These are phyloP conservation scores for Microbotryum lychnidis-dioicae DNA, from an alignment of 1,284 basidiomycete species.

Conservation along the genomic window DNA sequence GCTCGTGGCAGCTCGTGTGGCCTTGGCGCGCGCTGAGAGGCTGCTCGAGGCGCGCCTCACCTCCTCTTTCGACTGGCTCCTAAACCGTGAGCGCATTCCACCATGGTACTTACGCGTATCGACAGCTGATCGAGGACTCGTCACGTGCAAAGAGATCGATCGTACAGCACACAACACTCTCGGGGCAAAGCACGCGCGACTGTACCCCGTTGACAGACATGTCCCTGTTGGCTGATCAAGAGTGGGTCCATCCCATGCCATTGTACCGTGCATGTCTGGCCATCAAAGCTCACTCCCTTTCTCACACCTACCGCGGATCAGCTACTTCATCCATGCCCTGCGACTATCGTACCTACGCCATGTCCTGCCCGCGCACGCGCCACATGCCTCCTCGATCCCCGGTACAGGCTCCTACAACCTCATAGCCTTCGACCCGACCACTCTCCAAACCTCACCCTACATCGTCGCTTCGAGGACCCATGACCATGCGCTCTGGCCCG, in stretches of 20 bases:
- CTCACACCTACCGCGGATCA: constrained; percentile 37
- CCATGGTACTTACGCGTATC: background rate
- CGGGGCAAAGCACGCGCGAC: background rate
- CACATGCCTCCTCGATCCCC: constrained; percentile 40
- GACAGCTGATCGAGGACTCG: background rate
- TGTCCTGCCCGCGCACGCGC: constrained; percentile 67
- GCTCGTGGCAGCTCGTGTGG: too few species aligned
- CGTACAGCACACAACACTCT: background rate
- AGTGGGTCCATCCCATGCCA: constrained; percentile 4
- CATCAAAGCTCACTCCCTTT: too few species aligned
- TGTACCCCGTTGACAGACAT: background rate
- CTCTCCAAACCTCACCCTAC: constrained; percentile 68
- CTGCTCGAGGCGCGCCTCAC: too few species aligned
- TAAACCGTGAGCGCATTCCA: too few species aligned
- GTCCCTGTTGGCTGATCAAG: constrained; percentile 25
- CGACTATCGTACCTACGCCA: constrained; percentile 78
- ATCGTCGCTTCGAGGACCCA: constrained; percentile 66
- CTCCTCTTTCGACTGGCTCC: too few species aligned
- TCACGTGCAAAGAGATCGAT: too few species aligned
- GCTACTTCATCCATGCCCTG: constrained; percentile 75
- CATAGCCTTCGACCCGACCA: constrained; percentile 60
- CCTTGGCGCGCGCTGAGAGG: too few species aligned
- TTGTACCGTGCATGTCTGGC: too few species aligned
- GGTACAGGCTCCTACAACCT: constrained; percentile 39
- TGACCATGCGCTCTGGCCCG: constrained; percentile 71